Percentiles rank a stretch among this genome's conserved stretches.
Conservation (phyloP, 768 basidiomycete genomes). For the Tricholoma flavovirens region DNA sequence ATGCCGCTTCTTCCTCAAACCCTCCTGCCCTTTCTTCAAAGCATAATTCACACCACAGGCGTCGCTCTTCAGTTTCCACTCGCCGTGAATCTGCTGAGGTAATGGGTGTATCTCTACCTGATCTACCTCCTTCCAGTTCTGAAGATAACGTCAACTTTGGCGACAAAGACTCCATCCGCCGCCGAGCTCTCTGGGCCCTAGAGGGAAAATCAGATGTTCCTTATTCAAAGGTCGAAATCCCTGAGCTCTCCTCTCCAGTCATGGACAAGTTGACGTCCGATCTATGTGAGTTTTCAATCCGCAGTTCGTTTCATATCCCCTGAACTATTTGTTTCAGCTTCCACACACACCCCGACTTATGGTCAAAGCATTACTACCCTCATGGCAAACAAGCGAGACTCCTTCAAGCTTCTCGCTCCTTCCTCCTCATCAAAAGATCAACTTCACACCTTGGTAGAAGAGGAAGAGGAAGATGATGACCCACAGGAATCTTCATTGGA, state of each 20-base stretch:
- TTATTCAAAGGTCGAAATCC: slow-evolving; percentile 78
- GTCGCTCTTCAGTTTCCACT: slow-evolving; percentile 85
- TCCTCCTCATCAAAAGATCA: slow-evolving; percentile 69
- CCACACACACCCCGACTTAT: slow-evolving; percentile 40
- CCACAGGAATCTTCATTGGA: slow-evolving; percentile 17
- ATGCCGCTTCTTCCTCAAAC: slow-evolving; percentile 24
- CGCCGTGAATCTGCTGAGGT: slow-evolving; percentile 86
- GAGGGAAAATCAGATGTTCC: slow-evolving; percentile 75
- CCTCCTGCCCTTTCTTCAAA: slow-evolving; percentile 38
- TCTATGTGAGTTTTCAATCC: slow-evolving; percentile 46
- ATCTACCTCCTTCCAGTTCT: slow-evolving; percentile 51
- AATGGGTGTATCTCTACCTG: slow-evolving; percentile 76
- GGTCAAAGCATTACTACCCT: slow-evolving; percentile 34
- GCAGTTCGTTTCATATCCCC: slow-evolving; percentile 9
- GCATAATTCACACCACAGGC: slow-evolving; percentile 77
- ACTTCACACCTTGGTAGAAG: slow-evolving; percentile 74
- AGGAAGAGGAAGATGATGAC: slow-evolving; percentile 79
- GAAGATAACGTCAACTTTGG: slow-evolving; percentile 67
- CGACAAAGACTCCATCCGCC: slow-evolving; percentile 74
- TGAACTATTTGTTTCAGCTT: slow-evolving; percentile 33
- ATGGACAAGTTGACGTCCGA: slow-evolving; percentile 54
- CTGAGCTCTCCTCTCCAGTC: slow-evolving; percentile 62
- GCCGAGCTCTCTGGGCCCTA: slow-evolving; percentile 78
- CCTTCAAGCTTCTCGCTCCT: slow-evolving; percentile 63
- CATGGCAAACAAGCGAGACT: slow-evolving; percentile 67